Conservation (phyloP, 2,329 filamentous ascomycete species). For the Botryotinia convoluta region DNA sequence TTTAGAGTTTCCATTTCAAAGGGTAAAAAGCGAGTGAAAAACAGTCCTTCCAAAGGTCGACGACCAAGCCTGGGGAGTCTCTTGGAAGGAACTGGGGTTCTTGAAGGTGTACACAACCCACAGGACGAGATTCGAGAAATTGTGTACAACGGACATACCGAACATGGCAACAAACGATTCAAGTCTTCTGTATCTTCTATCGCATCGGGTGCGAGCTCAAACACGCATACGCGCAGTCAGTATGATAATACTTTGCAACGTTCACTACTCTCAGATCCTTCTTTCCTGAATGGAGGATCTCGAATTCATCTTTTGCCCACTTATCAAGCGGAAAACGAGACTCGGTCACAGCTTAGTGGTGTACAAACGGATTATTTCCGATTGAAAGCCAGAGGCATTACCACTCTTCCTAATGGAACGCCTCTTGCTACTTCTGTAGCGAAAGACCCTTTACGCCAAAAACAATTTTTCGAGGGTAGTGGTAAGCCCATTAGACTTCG, state of each 20-base stretch:
- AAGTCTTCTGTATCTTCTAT: conserved; percentile 25
- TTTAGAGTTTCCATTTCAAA: conserved; percentile 32
- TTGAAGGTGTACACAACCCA: conserved; percentile 33
- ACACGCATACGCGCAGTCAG: conserved; percentile 28
- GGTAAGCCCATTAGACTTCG: conserved; percentile 28
- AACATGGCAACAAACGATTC: conserved; percentile 26
- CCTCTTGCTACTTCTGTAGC: conserved; percentile 36
- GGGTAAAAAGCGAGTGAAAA: conserved; percentile 10
- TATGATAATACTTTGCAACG: conserved; percentile 32
- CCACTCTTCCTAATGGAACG: conserved; percentile 35
- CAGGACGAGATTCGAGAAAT: conserved; percentile 26
- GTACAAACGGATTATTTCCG: conserved; percentile 40
- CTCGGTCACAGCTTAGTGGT: conserved; percentile 33
- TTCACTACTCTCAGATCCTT: conserved; percentile 36
- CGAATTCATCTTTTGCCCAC: conserved; percentile 34
- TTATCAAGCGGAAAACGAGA: conserved; percentile 30
- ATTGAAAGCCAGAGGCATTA: conserved; percentile 39
- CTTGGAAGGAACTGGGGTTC: conserved; percentile 29
- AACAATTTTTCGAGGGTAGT: conserved; percentile 33
- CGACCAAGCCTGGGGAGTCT: conserved; percentile 34
- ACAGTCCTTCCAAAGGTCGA: conserved; percentile 6
- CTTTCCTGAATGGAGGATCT: conserved; percentile 36
- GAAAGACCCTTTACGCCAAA: conserved; percentile 28
- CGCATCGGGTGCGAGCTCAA: conserved; percentile 25
- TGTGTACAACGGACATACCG: conserved; percentile 20